Conservation (phyloP, 139 green algal species). For the Chlamydomonas sp. region DNA sequence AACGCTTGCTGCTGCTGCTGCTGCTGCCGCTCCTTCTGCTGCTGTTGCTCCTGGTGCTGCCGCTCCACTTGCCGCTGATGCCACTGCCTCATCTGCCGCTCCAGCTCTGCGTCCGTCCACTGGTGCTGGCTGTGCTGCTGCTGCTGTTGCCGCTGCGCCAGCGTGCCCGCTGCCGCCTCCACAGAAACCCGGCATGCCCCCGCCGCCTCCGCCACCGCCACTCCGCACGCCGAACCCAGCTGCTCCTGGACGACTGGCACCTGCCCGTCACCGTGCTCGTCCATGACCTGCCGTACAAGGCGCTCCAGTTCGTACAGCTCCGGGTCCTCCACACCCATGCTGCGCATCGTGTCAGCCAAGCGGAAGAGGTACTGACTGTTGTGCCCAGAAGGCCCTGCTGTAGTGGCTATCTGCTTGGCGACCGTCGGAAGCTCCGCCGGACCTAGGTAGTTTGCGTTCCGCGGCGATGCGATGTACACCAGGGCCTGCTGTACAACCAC, state of each 20-base stretch:
- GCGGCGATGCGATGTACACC: conserved; percentile 63
- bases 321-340: conserved; percentile 3
- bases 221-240: background rate
- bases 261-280: background rate
- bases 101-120: background rate
- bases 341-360: conserved; percentile 64
- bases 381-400: conserved; percentile 64
- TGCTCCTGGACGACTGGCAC: background rate
- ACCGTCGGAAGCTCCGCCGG: conserved; percentile 57
- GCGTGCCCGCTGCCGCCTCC: background rate
- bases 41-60: background rate
- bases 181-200: background rate
- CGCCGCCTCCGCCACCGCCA: background rate
- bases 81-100: background rate
- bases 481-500: conserved; percentile 37
- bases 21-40: background rate
- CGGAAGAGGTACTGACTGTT: conserved; percentile 82
- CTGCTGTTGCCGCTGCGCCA: background rate
- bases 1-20: background rate
- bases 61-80: background rate
- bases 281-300: conserved; percentile 5
- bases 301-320: conserved; percentile 33
- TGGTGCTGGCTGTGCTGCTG: background rate
- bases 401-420: conserved; percentile 64
- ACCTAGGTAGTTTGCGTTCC: conserved; percentile 78